These are phyloP conservation scores for Fusarium paranaense DNA, from an alignment of 2,329 filamentous ascomycete species.

Conservation along the genomic window DNA sequence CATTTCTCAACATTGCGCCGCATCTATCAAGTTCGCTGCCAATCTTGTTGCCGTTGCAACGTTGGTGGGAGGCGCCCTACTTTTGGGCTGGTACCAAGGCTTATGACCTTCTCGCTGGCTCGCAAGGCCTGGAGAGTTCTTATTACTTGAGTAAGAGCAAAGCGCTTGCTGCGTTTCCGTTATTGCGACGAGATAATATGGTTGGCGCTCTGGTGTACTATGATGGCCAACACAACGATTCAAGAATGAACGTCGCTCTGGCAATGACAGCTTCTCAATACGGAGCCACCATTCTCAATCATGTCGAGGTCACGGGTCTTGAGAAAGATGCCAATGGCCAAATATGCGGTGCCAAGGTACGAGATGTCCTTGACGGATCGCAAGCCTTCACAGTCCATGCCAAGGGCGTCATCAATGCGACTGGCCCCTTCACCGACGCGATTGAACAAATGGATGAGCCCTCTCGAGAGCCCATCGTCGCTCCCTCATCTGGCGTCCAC, in stretches of 20 bases:
- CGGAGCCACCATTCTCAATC: conserved; percentile 83
- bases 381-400: conserved; percentile 76
- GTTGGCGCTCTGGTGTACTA: conserved; percentile 88
- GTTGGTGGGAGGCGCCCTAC: conserved; percentile 86
- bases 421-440: conserved; percentile 83
- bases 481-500: conserved; percentile 85
- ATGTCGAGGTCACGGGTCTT: conserved; percentile 81
- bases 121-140: conserved; percentile 84
- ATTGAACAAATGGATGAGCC: conserved; percentile 85
- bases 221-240: conserved; percentile 88
- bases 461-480: conserved; percentile 76
- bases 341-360: conserved; percentile 72
- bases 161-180: conserved; percentile 81
- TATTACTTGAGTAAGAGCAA: conserved; percentile 84
- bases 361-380: conserved; percentile 64
- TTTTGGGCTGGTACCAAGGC: conserved; percentile 79
- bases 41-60: conserved; percentile 84
- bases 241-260: conserved; percentile 86
- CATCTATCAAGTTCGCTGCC: conserved; percentile 85
- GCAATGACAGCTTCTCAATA: conserved; percentile 85
- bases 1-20: conserved; percentile 84
- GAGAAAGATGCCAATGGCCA: conserved; percentile 77
- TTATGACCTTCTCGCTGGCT: conserved; percentile 84
- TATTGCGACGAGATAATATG: conserved; percentile 79
- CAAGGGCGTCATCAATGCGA: conserved; percentile 86